Conservation (phyloP, 257 asterid species). For the Vinca minor region DNA sequence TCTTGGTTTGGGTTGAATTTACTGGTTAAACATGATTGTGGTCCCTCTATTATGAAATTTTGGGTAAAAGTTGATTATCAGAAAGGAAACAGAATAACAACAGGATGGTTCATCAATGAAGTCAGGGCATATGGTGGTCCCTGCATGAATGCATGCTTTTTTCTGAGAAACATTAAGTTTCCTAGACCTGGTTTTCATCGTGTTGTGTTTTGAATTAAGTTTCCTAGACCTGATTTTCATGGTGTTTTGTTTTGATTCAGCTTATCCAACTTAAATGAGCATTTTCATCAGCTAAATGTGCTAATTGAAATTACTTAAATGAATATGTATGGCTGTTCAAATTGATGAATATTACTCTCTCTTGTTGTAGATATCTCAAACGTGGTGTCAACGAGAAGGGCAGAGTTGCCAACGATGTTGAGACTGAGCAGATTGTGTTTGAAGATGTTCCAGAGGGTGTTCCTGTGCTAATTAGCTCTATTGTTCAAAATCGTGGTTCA, state of each 20-base stretch:
- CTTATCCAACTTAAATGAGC: neutral
- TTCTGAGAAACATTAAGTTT: neutral
- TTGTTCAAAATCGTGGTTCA: slow-evolving; percentile 96
- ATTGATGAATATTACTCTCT: slow-evolving; percentile 16
- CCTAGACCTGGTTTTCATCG: neutral
- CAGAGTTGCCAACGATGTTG: slow-evolving; percentile 95
- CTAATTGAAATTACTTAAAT: neutral
- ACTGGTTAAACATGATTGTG: neutral
- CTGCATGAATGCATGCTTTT: neutral
- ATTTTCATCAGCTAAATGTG: neutral
- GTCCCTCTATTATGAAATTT: neutral
- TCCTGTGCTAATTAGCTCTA: slow-evolving; percentile 74
- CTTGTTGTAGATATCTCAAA: slow-evolving; percentile 65
- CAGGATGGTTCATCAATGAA: neutral
- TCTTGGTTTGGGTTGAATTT: neutral
- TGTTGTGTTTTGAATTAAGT: neutral
- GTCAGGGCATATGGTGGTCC: neutral
- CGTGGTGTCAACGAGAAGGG: slow-evolving; percentile 92
- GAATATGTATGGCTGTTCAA: neutral
- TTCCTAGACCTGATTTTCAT: neutral
- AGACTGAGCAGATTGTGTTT: slow-evolving; percentile 76
- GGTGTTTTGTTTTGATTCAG: neutral
- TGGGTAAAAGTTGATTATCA: neutral
- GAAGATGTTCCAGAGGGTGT: slow-evolving; percentile 72
- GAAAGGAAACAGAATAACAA: neutral